phyloP scores from a whole-genome alignment of 1,284 basidiomycete species.

The Trametes sp. region DNA sequence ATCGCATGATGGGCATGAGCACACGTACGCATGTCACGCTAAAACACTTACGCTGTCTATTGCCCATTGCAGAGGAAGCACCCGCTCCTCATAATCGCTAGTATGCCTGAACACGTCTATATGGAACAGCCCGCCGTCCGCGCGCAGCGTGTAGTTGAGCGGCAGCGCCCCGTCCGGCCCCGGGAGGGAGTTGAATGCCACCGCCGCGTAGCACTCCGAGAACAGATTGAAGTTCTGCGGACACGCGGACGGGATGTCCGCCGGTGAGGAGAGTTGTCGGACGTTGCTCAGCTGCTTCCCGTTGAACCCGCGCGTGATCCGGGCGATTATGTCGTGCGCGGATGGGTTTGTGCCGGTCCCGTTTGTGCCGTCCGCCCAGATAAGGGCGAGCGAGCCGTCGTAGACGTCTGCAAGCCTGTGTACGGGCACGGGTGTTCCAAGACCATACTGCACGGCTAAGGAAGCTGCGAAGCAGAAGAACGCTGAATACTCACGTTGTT shows the following conservation, averaged over 20 bases:
- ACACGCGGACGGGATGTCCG: constrained; percentile 63
- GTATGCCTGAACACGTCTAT: constrained; percentile 71
- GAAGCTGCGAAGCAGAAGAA: neutral
- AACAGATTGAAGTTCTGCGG: constrained; percentile 77
- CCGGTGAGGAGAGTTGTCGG: constrained; percentile 53
- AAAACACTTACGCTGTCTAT: constrained; percentile 64
- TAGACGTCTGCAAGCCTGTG: constrained; percentile 57
- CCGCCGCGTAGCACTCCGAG: constrained; percentile 75
- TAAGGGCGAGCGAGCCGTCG: constrained; percentile 57
- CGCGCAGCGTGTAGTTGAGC: constrained; percentile 75
- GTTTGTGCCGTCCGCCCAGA: constrained; percentile 72
- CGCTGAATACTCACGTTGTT: constrained; percentile 55
- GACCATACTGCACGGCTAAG: constrained; percentile 58
- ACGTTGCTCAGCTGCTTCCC: constrained; percentile 53
- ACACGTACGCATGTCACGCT: neutral
- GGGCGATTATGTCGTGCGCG: constrained; percentile 63
- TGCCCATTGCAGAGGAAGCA: constrained; percentile 81
- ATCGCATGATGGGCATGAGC: neutral
- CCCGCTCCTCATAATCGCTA: constrained; percentile 73
- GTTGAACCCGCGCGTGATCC: constrained; percentile 59
- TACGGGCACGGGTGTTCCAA: constrained; percentile 64
- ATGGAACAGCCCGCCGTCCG: constrained; percentile 68
- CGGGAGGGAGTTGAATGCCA: constrained; percentile 72
- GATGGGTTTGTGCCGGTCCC: constrained; percentile 54
- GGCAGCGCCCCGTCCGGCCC: constrained; percentile 44